phyloP scores from a whole-genome alignment of 2,329 filamentous ascomycete species.

The Colletotrichum sp. region DNA sequence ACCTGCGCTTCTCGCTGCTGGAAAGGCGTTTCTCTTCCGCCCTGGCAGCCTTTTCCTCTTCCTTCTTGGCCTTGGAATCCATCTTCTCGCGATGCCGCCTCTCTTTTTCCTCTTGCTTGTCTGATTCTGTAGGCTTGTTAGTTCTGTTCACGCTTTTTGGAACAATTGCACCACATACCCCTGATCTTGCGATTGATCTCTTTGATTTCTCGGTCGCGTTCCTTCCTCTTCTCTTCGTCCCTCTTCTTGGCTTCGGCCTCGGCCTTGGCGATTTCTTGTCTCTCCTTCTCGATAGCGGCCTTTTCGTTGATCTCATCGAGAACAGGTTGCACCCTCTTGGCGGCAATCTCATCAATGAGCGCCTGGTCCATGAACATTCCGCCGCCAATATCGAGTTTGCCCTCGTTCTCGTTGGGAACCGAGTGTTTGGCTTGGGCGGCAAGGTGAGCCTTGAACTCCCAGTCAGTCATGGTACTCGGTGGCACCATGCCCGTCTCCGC shows the following conservation, averaged over 20 bases:
- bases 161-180: constrained; percentile 49
- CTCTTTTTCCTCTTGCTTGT: constrained; percentile 51
- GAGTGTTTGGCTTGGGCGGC: constrained; percentile 71
- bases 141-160: background rate
- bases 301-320: constrained; percentile 84
- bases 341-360: constrained; percentile 81
- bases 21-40: constrained; percentile 56
- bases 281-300: constrained; percentile 73
- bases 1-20: constrained; percentile 59
- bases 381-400: constrained; percentile 74
- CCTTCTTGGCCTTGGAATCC: constrained; percentile 47
- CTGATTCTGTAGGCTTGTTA: constrained; percentile 42
- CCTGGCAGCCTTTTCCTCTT: constrained; percentile 56
- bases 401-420: constrained; percentile 41
- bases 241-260: constrained; percentile 71
- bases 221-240: constrained; percentile 60
- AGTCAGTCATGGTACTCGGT: constrained; percentile 72
- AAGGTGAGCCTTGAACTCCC: constrained; percentile 78
- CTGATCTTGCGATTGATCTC: constrained; percentile 60
- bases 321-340: constrained; percentile 78
- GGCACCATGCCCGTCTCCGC: constrained; percentile 76
- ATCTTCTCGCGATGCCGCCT: constrained; percentile 56
- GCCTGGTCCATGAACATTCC: constrained; percentile 80
- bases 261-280: constrained; percentile 64
- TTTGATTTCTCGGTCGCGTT: constrained; percentile 53